phyloP scores from a whole-genome alignment of 768 basidiomycete species.

The Paxillus involutus region DNA sequence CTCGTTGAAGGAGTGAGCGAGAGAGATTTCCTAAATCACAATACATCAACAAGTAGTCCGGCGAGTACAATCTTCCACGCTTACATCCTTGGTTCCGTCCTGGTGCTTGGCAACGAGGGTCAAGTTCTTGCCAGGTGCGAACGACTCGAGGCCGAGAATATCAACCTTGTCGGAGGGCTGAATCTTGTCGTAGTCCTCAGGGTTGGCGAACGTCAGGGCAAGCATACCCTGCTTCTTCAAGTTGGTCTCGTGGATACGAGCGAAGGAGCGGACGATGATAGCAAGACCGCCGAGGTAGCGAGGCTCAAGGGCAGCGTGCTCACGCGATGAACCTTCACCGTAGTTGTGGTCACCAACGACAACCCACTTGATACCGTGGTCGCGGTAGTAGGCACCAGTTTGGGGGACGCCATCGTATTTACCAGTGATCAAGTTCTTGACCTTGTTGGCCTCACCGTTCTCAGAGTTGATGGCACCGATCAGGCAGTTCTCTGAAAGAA shows the following conservation, averaged over 20 bases:
- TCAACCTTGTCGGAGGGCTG: conserved; percentile 84
- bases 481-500: conserved; percentile 80
- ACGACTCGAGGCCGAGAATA: conserved; percentile 84
- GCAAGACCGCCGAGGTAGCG: conserved; percentile 94
- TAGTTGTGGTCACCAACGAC: conserved; percentile 96
- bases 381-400: conserved; percentile 86
- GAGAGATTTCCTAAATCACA: conserved; percentile 56
- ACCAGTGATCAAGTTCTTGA: conserved; percentile 89
- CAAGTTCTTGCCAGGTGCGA: conserved; percentile 91
- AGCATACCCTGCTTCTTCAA: conserved; percentile 99
- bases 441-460: conserved; percentile 94
- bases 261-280: conserved; percentile 95
- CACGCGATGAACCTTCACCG: conserved; percentile 97
- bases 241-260: conserved; percentile 97
- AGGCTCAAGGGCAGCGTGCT: conserved; percentile 96
- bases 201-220: conserved; percentile 88
- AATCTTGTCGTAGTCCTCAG: conserved; percentile 93
- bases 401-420: conserved; percentile 84
- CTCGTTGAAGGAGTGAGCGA: conserved; percentile 95
- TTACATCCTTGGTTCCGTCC: conserved; percentile 71
- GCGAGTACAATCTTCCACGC: conserved; percentile 13
- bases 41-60: conserved; percentile 10
- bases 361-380: conserved; percentile 91
- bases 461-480: conserved; percentile 97
- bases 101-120: conserved; percentile 79